phyloP scores from a whole-genome alignment of 371 early-diverging fungal species.

The Mucor saturninus region DNA sequence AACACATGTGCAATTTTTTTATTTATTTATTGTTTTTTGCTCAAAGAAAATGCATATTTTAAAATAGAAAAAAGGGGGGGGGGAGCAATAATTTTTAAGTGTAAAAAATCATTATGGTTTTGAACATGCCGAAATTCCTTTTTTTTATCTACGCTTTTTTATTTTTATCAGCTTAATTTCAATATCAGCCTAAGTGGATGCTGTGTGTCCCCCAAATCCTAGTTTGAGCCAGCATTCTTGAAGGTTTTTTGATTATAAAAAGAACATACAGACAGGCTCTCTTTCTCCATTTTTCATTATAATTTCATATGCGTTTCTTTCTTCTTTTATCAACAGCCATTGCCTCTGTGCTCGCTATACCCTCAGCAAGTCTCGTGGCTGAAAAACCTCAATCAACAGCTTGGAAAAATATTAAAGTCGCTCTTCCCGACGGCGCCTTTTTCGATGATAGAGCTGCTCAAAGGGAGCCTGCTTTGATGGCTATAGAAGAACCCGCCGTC shows the following conservation, averaged over 20 bases:
- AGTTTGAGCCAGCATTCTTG: background rate
- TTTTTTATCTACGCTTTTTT: too few species aligned
- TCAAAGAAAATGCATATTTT: too few species aligned
- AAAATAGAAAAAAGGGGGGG: too few species aligned
- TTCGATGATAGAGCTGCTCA: slow-evolving; percentile 3
- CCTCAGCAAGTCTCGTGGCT: background rate
- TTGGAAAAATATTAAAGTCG: slow-evolving; percentile 14
- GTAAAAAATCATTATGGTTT: too few species aligned
- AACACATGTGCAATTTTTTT: too few species aligned
- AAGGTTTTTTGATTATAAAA: background rate
- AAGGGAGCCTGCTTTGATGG: too few species aligned
- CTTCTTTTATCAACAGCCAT: background rate
- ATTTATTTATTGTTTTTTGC: too few species aligned
- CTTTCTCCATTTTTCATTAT: background rate
- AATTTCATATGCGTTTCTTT: background rate
- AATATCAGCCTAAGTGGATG: too few species aligned
- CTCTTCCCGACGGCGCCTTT: slow-evolving; percentile 12
- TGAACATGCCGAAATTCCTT: too few species aligned
- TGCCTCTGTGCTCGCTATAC: background rate
- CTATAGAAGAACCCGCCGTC: background rate
- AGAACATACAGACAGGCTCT: background rate
- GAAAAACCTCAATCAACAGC: background rate
- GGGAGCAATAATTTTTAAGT: too few species aligned
- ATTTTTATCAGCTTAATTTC: too few species aligned
- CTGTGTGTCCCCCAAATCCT: background rate